Base-by-base conservation (phyloP, 169 alveolate genomes). In the Prorocentrum cordatum region DNA sequence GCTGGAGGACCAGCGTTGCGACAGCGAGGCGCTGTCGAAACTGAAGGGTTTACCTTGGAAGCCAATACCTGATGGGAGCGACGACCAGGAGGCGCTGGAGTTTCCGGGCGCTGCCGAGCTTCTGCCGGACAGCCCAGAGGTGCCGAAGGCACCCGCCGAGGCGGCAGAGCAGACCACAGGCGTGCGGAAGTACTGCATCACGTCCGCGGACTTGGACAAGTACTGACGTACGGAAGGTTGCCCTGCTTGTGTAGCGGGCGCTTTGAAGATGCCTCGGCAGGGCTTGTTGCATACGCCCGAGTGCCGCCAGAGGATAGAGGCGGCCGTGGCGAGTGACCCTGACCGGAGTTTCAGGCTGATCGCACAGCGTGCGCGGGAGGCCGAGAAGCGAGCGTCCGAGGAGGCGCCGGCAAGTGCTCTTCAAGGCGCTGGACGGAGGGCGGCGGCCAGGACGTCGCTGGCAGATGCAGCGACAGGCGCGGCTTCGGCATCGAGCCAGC, bases 1-100 rank as follows among this genome's bases (percentile, higher is more conserved):
- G 71, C 68, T 59, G 62, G 33, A 47, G 32, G 85, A 73, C 22
- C 50, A 22, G 31, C 67, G 45, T 35, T 73, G 71, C 71, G 45
- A 54, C 24, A 33, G 26, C 9, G 71, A 50, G 22, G 0, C n/a
- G 38, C 9, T 73, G 0, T 14, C 5, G n/a, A 29, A 47, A 2
- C 39, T 47, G 33, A 33, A 54, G 20, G 85, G 85, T 14, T 50
- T 71, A 27, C 85, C 85, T 0, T 47, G 71, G 68, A 36, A 54
- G 39, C 85, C 85, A 10, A 32, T 5, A 58, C 85, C 1, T 4
- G 16, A 12, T 22, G 20, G 33, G 12, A 20, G 32, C 18, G 45
- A 29, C 50, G 61, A 7, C 83, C n/a, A 59, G 6, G 83, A 45
- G 45, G 83, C 83, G 0, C 7, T 14, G 14, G 66, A 71, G 45